These are phyloP conservation scores for Hymenoscyphus linearis DNA, from an alignment of 2,329 filamentous ascomycete species.

Conservation along the genomic window DNA sequence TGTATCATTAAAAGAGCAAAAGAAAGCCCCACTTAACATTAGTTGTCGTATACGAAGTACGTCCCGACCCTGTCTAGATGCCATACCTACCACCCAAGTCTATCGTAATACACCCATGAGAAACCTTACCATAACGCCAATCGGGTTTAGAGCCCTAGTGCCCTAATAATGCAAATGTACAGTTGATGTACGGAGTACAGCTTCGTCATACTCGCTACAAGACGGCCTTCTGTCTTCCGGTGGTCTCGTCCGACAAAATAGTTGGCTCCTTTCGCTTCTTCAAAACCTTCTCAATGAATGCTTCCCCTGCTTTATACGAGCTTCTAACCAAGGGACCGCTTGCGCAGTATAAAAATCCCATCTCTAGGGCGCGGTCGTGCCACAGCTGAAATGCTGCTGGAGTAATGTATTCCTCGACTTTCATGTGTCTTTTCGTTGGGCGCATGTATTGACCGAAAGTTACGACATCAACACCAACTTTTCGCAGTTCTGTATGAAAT, in stretches of 20 bases:
- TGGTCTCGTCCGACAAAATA: constrained; percentile 25
- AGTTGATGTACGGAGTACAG: constrained; percentile 2
- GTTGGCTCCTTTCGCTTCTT: constrained; percentile 31
- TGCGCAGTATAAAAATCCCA: constrained; percentile 96
- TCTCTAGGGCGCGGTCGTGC: constrained; percentile 81
- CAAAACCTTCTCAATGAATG: constrained; percentile 97
- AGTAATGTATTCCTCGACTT: constrained; percentile 91
- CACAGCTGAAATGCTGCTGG: constrained; percentile 89
- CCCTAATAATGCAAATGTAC: background rate
- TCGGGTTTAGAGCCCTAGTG: background rate
- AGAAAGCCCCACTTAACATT: background rate
- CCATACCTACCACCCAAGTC: background rate
- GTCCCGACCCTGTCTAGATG: background rate
- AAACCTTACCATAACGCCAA: background rate
- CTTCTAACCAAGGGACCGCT: constrained; percentile 89
- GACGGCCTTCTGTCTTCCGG: constrained; percentile 27
- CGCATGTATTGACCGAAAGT: constrained; percentile 99
- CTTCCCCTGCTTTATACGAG: constrained; percentile 96
- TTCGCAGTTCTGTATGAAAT: constrained; percentile 62
- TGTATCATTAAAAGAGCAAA: background rate
- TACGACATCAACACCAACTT: constrained; percentile 81
- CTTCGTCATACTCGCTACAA: constrained; percentile 12
- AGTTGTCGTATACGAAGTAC: background rate
- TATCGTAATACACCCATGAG: background rate
- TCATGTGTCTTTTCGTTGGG: constrained; percentile 94